Conservation (phyloP, 768 basidiomycete genomes). For the Symmetrospora coprosmae region DNA sequence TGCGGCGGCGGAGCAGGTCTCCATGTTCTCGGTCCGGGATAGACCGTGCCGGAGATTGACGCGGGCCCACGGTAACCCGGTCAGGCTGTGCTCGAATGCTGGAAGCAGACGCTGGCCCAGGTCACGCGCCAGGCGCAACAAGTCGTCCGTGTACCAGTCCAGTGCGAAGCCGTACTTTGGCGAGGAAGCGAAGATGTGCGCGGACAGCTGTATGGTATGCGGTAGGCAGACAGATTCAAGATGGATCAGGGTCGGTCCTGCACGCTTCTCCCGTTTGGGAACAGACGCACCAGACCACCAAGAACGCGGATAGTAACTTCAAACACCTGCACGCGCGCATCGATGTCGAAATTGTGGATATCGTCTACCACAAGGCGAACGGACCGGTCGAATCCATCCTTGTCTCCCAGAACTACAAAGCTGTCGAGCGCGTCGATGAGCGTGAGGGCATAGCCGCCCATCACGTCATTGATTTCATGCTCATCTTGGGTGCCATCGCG, state of each 20-base stretch:
- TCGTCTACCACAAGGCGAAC: constrained; percentile 64
- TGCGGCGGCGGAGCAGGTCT: constrained; percentile 85
- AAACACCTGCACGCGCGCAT: constrained; percentile 95
- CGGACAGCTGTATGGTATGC: constrained; percentile 45
- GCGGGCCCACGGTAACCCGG: constrained; percentile 81
- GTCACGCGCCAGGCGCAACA: constrained; percentile 63
- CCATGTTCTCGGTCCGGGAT: constrained; percentile 55
- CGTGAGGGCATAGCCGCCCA: constrained; percentile 54
- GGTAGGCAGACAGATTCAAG: neutral
- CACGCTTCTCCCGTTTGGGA: too few species aligned
- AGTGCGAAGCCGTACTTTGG: constrained; percentile 27
- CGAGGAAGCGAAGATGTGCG: constrained; percentile 47
- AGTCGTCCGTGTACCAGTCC: constrained; percentile 65
- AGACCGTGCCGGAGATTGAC: constrained; percentile 76
- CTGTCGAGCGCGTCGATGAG: constrained; percentile 58
- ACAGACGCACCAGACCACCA: constrained; percentile 51
- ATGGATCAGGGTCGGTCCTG: neutral
- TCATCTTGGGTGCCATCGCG: constrained; percentile 44
- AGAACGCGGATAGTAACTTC: constrained; percentile 90
- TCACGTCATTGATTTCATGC: constrained; percentile 73
- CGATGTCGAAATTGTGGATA: constrained; percentile 82
- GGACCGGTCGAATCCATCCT: constrained; percentile 63
- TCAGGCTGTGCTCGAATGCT: constrained; percentile 69
- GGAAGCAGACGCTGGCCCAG: constrained; percentile 73
- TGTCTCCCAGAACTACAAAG: constrained; percentile 66